These are phyloP conservation scores for Simmondsia chinensis DNA, from an alignment of 148 eudicot species.

Conservation along the genomic window DNA sequence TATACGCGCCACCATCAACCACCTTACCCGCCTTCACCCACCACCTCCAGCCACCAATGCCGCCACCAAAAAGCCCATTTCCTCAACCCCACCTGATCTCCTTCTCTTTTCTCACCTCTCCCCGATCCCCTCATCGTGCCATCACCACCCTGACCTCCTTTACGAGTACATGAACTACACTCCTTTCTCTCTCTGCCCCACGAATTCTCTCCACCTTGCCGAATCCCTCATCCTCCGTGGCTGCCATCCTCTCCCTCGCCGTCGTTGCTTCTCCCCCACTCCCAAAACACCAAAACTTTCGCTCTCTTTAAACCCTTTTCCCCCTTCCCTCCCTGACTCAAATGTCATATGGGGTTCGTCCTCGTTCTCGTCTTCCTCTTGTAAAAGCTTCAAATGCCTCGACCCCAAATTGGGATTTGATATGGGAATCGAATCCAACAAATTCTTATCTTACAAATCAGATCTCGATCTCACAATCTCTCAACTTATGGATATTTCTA, in stretches of 20 bases:
- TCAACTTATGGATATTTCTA: constrained; percentile 39
- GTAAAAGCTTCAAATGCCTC: constrained; percentile 55
- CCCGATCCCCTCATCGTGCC: constrained; percentile 67
- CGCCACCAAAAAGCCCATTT: constrained; percentile 8
- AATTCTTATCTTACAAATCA: constrained; percentile 32
- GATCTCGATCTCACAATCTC: constrained; percentile 65
- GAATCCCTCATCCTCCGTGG: constrained; percentile 73
- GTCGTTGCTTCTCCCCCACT: constrained; percentile 52
- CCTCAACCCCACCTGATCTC: constrained; percentile 57
- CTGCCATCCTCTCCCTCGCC: constrained; percentile 82
- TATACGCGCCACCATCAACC: constrained; percentile 87
- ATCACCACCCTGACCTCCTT: constrained; percentile 46
- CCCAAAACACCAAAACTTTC: constrained; percentile 13
- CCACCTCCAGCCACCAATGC: constrained; percentile 4
- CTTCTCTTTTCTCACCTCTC: constrained; percentile 42
- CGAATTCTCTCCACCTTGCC: constrained; percentile 27
- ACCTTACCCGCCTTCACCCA: constrained; percentile 73
- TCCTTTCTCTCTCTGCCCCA: constrained; percentile 47
- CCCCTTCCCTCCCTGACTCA: constrained; percentile 31
- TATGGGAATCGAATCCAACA: constrained; percentile 24
- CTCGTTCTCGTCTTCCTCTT: constrained; percentile 18
- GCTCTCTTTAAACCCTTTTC: constrained; percentile 28
- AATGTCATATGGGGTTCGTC: constrained; percentile 28
- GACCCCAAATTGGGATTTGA: constrained; percentile 54
- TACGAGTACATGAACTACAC: constrained; percentile 76